These are phyloP conservation scores for Raffaelea arxii DNA, from an alignment of 2,329 filamentous ascomycete genomes.

Conservation along the genomic window DNA sequence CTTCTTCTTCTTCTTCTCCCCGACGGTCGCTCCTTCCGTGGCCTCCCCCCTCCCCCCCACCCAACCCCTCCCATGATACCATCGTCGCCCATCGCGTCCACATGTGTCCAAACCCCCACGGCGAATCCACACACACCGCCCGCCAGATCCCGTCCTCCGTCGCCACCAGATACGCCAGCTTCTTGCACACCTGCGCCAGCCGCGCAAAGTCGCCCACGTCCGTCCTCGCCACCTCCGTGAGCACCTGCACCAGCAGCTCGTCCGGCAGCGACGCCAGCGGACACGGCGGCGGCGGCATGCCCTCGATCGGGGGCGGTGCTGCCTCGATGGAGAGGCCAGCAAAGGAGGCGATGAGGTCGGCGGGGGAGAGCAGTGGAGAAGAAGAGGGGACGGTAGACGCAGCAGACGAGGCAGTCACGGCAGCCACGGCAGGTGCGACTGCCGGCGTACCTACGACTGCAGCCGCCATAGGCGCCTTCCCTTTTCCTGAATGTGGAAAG, in stretches of 20 bases:
- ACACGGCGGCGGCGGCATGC: conserved; percentile 64
- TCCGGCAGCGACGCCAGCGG: conserved; percentile 69
- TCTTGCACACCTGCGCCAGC: conserved; percentile 73
- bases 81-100: conserved; percentile 66
- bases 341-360: conserved; percentile 70
- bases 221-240: conserved; percentile 58
- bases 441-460: conserved; percentile 10
- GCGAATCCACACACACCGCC: conserved; percentile 55
- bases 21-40: no score
- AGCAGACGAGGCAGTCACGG: conserved; percentile 21
- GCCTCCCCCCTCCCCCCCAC: conserved; percentile 12
- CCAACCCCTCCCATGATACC: conserved; percentile 43
- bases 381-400: conserved; percentile 48
- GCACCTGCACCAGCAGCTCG: conserved; percentile 74
- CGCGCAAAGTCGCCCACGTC: conserved; percentile 73
- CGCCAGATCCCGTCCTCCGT: conserved; percentile 86
- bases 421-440: background rate
- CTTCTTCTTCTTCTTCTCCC: no score
- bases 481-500: conserved; percentile 55
- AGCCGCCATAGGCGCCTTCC: conserved; percentile 29
- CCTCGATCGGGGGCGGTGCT: conserved; percentile 59
- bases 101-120: conserved; percentile 77
- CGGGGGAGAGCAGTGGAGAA: conserved; percentile 42
- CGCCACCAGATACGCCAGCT: conserved; percentile 72
- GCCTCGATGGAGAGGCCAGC: conserved; percentile 58